phyloP scores from a whole-genome alignment of 1,284 basidiomycete genomes.

The Apiotrichum veenhuisii region DNA sequence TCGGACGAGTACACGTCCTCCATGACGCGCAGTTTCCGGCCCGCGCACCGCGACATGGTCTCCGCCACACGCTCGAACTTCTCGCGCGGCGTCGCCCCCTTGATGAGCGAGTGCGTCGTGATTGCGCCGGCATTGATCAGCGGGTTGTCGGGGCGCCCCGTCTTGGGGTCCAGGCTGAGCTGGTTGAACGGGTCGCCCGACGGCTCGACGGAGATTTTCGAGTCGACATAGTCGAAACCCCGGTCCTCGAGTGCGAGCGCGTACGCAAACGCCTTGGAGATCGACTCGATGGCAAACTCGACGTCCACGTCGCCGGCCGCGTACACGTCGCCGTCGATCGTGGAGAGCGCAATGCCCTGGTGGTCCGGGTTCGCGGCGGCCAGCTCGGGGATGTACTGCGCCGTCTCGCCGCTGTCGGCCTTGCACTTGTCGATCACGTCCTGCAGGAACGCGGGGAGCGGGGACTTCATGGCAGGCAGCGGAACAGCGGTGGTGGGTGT shows the following conservation, averaged over 20 bases:
- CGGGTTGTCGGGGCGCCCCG: not conserved
- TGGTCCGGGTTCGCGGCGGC: not conserved
- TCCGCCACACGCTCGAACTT: not conserved
- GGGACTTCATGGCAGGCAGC: not conserved
- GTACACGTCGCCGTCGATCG: conserved; percentile 3
- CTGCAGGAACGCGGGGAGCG: conserved; percentile 1
- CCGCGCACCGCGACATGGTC: not conserved
- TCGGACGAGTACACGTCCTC: conserved; percentile 2
- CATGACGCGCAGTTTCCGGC: conserved; percentile 1
- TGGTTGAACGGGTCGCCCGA: conserved; percentile 7
- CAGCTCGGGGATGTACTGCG: conserved; percentile 6
- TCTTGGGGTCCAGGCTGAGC: conserved; percentile 2
- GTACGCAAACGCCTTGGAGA: conserved; percentile 7
- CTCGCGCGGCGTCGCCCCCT: not conserved
- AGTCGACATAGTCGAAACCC: not conserved
- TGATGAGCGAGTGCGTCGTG: conserved; percentile 4
- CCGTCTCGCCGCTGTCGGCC: conserved; percentile 4
- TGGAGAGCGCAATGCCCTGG: not conserved
- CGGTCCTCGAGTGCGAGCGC: conserved; percentile 5
- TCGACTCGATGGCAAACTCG: conserved; percentile 5
- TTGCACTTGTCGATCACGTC: not conserved
- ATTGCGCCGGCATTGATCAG: conserved; percentile 7
- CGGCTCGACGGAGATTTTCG: conserved; percentile 2
- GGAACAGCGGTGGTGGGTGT: no score
- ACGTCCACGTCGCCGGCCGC: not conserved